Evolutionary conservation across 1,284 basidiomycete genomes (phyloP).

Genomic region (Inonotus obliquus): DNA sequence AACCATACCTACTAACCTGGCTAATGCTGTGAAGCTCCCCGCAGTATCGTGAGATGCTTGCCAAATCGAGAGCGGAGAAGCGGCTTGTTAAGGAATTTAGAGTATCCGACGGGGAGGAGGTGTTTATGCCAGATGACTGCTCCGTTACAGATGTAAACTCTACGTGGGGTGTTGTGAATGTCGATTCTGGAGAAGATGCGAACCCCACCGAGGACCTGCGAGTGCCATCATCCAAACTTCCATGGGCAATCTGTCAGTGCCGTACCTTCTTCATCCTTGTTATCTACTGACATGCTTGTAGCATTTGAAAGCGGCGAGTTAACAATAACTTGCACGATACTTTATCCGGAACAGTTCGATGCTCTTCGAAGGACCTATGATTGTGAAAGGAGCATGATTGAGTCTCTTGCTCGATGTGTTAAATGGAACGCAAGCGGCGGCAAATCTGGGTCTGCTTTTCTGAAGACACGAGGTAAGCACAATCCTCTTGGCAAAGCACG

Average conservation of each 20-base stretch:
- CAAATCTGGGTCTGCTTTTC: constrained; percentile 39
- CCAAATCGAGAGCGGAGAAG: constrained; percentile 69
- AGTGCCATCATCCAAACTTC: constrained; percentile 71
- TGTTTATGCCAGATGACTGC: constrained; percentile 81
- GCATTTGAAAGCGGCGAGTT: constrained; percentile 89
- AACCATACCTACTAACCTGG: neutral
- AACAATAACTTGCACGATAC: constrained; percentile 92
- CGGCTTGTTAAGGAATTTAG: constrained; percentile 62
- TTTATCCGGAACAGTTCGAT: constrained; percentile 98
- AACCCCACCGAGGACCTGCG: constrained; percentile 75
- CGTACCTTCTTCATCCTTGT: neutral
- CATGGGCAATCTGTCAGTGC: constrained; percentile 71
- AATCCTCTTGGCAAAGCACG: neutral
- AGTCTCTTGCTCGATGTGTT: constrained; percentile 89
- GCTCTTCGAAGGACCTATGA: constrained; percentile 89
- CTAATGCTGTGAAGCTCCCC: constrained; percentile 55
- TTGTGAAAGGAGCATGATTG: constrained; percentile 90
- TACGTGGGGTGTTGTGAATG: constrained; percentile 83
- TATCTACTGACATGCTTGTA: constrained; percentile 28
- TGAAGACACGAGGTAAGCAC: neutral
- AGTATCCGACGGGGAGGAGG: constrained; percentile 65
- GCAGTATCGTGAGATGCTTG: constrained; percentile 82
- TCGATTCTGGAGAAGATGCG: constrained; percentile 55
- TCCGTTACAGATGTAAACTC: constrained; percentile 78
- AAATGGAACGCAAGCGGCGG: constrained; percentile 97